Percentiles rank a stretch among this genome's conserved stretches.
Conservation (phyloP, 352 stramenopile species). For the Lagenidium giganteum region DNA sequence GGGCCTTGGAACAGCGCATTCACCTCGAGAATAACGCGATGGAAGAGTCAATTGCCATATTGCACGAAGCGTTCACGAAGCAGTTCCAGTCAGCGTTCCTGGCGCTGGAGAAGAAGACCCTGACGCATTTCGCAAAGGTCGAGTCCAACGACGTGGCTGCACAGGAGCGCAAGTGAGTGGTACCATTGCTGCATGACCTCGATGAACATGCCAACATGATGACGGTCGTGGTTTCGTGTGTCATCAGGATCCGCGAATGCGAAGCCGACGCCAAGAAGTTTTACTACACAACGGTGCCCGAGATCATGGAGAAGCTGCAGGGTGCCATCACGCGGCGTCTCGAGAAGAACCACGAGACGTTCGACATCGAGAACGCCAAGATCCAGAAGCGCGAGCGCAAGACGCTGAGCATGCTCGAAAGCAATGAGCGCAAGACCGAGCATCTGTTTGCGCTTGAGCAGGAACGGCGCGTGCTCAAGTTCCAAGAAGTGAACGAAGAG, state of each 20-base stretch:
- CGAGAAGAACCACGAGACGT: conserved; percentile 82
- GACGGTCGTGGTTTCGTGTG: background rate
- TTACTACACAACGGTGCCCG: conserved; percentile 67
- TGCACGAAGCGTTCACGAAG: conserved; percentile 28
- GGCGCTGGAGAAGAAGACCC: conserved; percentile 33
- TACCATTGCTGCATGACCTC: no score
- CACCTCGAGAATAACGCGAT: conserved; percentile 32
- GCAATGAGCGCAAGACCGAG: conserved; percentile 41
- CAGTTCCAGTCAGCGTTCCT: conserved; percentile 41
- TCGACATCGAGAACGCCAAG: conserved; percentile 89
- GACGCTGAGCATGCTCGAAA: conserved; percentile 55
- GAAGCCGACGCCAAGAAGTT: conserved; percentile 48
- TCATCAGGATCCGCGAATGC: conserved; percentile 35
- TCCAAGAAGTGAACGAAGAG: conserved; percentile 41
- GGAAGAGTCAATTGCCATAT: conserved; percentile 27
- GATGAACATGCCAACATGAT: no score
- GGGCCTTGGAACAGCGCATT: conserved; percentile 35
- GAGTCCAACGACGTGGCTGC: conserved; percentile 28
- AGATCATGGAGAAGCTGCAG: conserved; percentile 78
- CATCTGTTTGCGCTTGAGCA: conserved; percentile 58
- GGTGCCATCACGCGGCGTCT: conserved; percentile 76
- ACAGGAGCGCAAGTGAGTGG: conserved; percentile 36
- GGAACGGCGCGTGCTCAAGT: conserved; percentile 32
- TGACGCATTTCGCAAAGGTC: conserved; percentile 37
- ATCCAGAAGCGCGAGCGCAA: conserved; percentile 84